Base-by-base conservation (phyloP, 176 grass and related monocot genomes). In the Triticum aestivum region DNA sequence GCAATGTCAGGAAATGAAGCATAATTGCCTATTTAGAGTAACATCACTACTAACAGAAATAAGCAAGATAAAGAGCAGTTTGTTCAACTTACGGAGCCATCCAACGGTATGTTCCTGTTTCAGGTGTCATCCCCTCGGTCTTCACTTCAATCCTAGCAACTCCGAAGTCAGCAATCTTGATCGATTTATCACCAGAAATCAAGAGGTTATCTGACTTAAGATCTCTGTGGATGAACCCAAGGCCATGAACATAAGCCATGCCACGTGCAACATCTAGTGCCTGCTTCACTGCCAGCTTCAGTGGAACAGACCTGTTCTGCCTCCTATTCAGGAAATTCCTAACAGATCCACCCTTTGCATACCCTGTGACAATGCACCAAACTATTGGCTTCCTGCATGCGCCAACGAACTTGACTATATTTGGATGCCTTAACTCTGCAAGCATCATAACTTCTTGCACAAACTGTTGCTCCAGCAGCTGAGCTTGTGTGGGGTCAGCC, bases 101-200 rank as follows among this genome's bases (percentile, higher is more conserved):
- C 94, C 91, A 96, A 84, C 91, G 94, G 34, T 96, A 96, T 75
- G 91, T 96, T 83, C 94, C 94, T 78, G 94, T 96, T 88, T 96
- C 94, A 83, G 94, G 94, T 14, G 91, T 96, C 94, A 96, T 96
- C 20, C 94, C 94, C 79, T 96, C 94, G 52, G 94, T 84, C 73
- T 92, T 88, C 15, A 94, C 82, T 87, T 96, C 91, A 89, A 96
- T 96, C 67, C 94, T 86, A 30, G 94, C 91, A 49, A 96, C 94
- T 62, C 91, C 91, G 64, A 96, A 96, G 78, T 91, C 94, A 64
- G 94, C 91, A 88, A 95, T 93, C 82, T 95, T 93, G 68, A 95
- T 93, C 2, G 90, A 93, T 58, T 91, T 95, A 59, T 95, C 93
- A 68, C 86, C 89, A 85, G 79, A 80, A 79, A 95, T 95, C 49